Conservation (phyloP, 2,329 filamentous ascomycete species). For the Lithohypha guttulata region DNA sequence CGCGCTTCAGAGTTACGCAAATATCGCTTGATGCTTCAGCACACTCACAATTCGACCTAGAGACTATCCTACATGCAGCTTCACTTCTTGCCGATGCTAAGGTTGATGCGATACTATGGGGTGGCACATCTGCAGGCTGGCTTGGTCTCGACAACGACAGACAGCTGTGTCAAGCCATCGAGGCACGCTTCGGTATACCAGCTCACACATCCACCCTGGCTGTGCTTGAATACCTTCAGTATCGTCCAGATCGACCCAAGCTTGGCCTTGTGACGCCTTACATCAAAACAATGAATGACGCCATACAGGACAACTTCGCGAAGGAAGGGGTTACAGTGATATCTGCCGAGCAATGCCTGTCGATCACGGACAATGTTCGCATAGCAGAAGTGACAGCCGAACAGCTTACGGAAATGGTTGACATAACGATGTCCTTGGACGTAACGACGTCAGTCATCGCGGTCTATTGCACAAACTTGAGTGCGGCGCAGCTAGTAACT, state of each 20-base stretch:
- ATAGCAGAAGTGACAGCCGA: constrained; percentile 30
- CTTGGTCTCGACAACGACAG: constrained; percentile 34
- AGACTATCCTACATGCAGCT: constrained; percentile 26
- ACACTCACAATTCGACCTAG: constrained; percentile 26
- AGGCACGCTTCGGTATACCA: constrained; percentile 28
- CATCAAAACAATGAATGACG: constrained; percentile 30
- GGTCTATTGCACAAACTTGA: constrained; percentile 37
- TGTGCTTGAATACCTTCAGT: constrained; percentile 28
- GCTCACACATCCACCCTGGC: constrained; percentile 35
- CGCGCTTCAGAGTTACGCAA: constrained; percentile 32
- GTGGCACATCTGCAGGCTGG: constrained; percentile 31
- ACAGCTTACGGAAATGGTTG: constrained; percentile 7
- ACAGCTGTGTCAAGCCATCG: constrained; percentile 30
- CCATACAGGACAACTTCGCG: constrained; percentile 29
- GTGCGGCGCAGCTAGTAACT: constrained; percentile 29
- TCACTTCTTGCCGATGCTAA: constrained; percentile 29
- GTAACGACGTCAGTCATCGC: constrained; percentile 27
- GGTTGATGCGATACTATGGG: constrained; percentile 32
- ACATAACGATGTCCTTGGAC: constrained; percentile 22
- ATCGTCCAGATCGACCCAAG: constrained; percentile 21
- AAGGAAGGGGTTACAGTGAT: constrained; percentile 25
- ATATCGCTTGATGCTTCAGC: constrained; percentile 28
- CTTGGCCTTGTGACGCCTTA: constrained; percentile 35
- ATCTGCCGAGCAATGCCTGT: constrained; percentile 27
- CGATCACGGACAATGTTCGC: constrained; percentile 29